Percentiles rank a stretch among this genome's conserved stretches.
Conservation (phyloP, 345 rosid species). For the Gossypium stocksii region DNA sequence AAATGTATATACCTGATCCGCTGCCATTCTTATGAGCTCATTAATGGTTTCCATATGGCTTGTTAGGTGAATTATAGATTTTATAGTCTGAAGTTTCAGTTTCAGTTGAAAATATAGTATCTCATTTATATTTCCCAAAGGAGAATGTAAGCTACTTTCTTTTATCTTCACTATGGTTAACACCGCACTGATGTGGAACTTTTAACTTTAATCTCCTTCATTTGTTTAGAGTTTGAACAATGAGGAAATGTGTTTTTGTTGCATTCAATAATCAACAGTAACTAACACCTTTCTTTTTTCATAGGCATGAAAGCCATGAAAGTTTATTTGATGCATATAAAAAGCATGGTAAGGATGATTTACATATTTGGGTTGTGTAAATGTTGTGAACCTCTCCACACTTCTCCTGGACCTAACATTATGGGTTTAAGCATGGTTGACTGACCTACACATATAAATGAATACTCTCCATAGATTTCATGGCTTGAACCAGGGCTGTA, state of each 20-base stretch:
- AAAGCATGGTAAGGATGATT: neutral
- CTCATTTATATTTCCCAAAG: too few species aligned
- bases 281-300: neutral
- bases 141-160: too few species aligned
- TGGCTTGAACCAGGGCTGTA: slow-evolving; percentile 77
- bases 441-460: slow-evolving; percentile 65
- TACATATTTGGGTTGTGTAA: slow-evolving; percentile 69
- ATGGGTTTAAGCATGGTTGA: slow-evolving; percentile 61
- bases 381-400: slow-evolving; percentile 66
- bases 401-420: slow-evolving; percentile 49
- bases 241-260: neutral
- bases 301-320: neutral
- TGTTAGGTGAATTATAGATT: too few species aligned
- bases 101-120: too few species aligned
- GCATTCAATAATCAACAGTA: neutral
- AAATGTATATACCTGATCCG: too few species aligned
- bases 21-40: neutral
- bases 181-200: too few species aligned
- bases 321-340: neutral
- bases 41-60: neutral
- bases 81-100: too few species aligned
- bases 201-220: neutral
- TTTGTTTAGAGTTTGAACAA: neutral
- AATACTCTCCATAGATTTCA: slow-evolving; percentile 62
- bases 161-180: too few species aligned